A percentile compares a stretch with the other conserved stretches of the same genome.
Conservation (phyloP, 805 yeast genomes). For the Saturnispora kantuleensis region DNA sequence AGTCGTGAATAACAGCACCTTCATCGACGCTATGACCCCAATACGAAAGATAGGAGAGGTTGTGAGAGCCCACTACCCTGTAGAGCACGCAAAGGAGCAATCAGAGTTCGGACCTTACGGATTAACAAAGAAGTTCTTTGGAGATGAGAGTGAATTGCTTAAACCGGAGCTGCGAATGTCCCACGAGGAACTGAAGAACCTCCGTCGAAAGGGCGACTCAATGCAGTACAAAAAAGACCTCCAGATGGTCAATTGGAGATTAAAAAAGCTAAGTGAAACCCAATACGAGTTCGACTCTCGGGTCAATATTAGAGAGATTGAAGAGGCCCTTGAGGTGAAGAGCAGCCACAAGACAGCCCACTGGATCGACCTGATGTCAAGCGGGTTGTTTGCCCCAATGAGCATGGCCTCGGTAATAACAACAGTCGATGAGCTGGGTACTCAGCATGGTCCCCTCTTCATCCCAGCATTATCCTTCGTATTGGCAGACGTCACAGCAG, state of each 20-base stretch:
- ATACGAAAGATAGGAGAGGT: not conserved
- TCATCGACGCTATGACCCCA: not conserved
- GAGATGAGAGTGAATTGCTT: slow-evolving; percentile 2
- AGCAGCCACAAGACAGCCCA: slow-evolving; percentile 17
- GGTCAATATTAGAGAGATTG: not conserved
- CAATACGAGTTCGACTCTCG: not conserved
- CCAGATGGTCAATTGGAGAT: not conserved
- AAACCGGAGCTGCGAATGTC: slow-evolving; percentile 2
- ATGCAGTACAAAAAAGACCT: not conserved
- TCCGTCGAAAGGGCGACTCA: not conserved
- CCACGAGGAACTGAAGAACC: not conserved
- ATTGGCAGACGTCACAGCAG: slow-evolving; percentile 41
- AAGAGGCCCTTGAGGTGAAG: slow-evolving; percentile 15
- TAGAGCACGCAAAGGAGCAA: not conserved
- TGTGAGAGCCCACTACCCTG: not conserved
- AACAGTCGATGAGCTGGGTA: slow-evolving; percentile 59
- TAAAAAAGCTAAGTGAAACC: slow-evolving; percentile 1
- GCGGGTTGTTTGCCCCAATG: slow-evolving; percentile 64
- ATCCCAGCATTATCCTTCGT: slow-evolving; percentile 62
- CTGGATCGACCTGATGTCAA: slow-evolving; percentile 8
- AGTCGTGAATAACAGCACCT: not conserved
- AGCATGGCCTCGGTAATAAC: slow-evolving; percentile 66
- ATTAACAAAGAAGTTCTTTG: slow-evolving; percentile 1
- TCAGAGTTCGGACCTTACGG: slow-evolving; percentile 4
- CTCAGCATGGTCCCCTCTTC: slow-evolving; percentile 73